Conservation (phyloP, 176 grass and related monocot genomes). For the Bonia amplexicaulis region DNA sequence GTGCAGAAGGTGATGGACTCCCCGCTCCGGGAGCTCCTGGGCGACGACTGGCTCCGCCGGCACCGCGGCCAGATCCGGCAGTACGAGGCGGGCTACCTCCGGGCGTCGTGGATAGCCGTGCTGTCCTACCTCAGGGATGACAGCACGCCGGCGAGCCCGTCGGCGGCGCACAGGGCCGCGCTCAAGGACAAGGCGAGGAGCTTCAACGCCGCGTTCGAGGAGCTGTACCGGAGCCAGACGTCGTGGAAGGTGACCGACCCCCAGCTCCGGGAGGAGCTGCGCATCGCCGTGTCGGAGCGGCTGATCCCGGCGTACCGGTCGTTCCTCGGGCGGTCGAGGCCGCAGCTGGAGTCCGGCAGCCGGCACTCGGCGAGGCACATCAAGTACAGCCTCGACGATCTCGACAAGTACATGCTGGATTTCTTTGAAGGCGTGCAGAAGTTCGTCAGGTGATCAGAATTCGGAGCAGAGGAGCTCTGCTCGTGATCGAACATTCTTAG, state of each 20-base stretch:
- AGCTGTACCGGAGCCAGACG: slow-evolving; percentile 77
- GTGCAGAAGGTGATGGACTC: slow-evolving; percentile 79
- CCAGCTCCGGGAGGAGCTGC: slow-evolving; percentile 74
- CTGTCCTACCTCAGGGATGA: slow-evolving; percentile 60
- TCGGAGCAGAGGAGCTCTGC: background rate
- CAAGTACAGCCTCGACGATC: slow-evolving; percentile 78
- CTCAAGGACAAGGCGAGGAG: slow-evolving; percentile 60
- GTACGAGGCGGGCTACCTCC: slow-evolving; percentile 61
- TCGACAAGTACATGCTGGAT: slow-evolving; percentile 72
- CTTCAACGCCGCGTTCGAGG: slow-evolving; percentile 85
- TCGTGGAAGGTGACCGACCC: slow-evolving; percentile 71
- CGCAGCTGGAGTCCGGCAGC: slow-evolving; percentile 36
- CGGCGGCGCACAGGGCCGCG: slow-evolving; percentile 19
- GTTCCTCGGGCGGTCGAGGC: slow-evolving; percentile 54
- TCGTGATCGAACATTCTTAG: background rate
- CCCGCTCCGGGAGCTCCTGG: slow-evolving; percentile 54
- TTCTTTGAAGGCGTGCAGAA: slow-evolving; percentile 75
- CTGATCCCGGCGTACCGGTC: slow-evolving; percentile 77
- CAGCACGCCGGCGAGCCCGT: slow-evolving; percentile 6
- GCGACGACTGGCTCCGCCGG: slow-evolving; percentile 82
- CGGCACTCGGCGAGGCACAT: slow-evolving; percentile 54
- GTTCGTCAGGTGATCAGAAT: slow-evolving; percentile 26
- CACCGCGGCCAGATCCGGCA: slow-evolving; percentile 66
- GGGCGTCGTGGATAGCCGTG: slow-evolving; percentile 73
- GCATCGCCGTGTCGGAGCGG: slow-evolving; percentile 75